Conservation (phyloP, 2,329 filamentous ascomycete species). For the Talaromyces sp. region DNA sequence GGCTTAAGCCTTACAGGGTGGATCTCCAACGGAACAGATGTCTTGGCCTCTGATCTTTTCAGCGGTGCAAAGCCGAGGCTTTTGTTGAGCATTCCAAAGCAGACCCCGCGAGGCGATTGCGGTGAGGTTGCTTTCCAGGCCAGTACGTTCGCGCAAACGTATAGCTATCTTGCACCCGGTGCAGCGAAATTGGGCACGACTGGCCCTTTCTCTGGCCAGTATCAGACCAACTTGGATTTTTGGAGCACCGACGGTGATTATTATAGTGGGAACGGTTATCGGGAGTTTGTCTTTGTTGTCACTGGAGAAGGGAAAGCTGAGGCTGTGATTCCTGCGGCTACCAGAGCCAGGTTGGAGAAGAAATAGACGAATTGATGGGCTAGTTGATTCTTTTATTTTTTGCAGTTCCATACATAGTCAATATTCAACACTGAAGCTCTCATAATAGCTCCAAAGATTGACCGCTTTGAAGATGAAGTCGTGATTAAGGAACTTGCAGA, state of each 20-base stretch:
- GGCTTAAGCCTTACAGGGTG: neutral
- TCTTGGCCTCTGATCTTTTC: neutral
- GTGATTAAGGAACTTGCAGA: neutral
- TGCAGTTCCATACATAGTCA: neutral
- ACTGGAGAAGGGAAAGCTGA: neutral
- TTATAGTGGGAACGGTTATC: neutral
- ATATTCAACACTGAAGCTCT: neutral
- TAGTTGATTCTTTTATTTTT: neutral
- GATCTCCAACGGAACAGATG: neutral
- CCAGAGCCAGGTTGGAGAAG: neutral
- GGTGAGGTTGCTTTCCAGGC: neutral
- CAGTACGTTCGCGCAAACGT: neutral
- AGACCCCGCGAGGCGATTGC: neutral
- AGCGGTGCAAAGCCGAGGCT: neutral
- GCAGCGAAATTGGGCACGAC: neutral
- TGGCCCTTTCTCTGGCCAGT: neutral
- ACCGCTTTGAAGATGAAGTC: neutral
- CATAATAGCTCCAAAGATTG: neutral
- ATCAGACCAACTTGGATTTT: neutral
- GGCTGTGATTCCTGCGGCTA: neutral
- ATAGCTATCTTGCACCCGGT: neutral
- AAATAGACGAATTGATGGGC: neutral
- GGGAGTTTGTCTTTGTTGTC: neutral
- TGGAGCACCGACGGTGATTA: neutral
- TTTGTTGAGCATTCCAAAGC: neutral